phyloP scores from a whole-genome alignment of 768 basidiomycete genomes.

The Sistotremastrum niveocremeum region DNA sequence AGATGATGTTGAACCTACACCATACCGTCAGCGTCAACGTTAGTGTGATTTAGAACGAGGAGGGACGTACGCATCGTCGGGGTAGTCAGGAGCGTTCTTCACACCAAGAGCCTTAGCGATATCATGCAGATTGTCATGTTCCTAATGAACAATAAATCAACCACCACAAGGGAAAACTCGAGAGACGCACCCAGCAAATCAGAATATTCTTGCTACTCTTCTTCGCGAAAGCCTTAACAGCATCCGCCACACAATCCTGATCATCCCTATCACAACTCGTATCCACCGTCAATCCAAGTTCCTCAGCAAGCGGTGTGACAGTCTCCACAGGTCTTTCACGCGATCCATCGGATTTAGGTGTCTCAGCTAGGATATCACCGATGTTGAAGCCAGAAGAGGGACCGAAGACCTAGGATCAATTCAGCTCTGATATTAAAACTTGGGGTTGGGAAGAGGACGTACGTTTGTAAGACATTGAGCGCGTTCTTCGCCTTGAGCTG shows the following conservation, averaged over 20 bases:
- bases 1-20: slow-evolving; percentile 6
- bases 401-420: slow-evolving; percentile 4
- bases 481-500: slow-evolving; percentile 4
- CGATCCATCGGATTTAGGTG: slow-evolving; percentile 3
- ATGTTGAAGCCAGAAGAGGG: slow-evolving; percentile 4
- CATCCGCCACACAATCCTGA: slow-evolving; percentile 5
- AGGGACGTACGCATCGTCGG: slow-evolving; percentile 4
- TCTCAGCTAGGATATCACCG: slow-evolving; percentile 7
- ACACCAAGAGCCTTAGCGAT: slow-evolving; percentile 4
- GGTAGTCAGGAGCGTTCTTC: slow-evolving; percentile 4
- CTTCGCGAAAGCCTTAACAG: slow-evolving; percentile 3
- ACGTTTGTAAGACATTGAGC: slow-evolving; percentile 6
- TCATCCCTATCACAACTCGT: slow-evolving; percentile 8
- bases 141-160: background rate
- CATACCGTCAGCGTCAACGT: background rate
- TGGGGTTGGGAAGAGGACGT: background rate
- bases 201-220: slow-evolving; percentile 1
- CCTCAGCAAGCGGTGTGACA: slow-evolving; percentile 7
- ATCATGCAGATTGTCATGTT: slow-evolving; percentile 4
- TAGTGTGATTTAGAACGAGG: background rate
- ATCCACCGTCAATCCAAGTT: slow-evolving; percentile 7
- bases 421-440: background rate
- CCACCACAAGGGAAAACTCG: background rate
- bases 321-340: slow-evolving; percentile 5
- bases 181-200: slow-evolving; percentile 5